phyloP scores from a whole-genome alignment of 2,329 filamentous ascomycete species.

The Fusarium sp. region DNA sequence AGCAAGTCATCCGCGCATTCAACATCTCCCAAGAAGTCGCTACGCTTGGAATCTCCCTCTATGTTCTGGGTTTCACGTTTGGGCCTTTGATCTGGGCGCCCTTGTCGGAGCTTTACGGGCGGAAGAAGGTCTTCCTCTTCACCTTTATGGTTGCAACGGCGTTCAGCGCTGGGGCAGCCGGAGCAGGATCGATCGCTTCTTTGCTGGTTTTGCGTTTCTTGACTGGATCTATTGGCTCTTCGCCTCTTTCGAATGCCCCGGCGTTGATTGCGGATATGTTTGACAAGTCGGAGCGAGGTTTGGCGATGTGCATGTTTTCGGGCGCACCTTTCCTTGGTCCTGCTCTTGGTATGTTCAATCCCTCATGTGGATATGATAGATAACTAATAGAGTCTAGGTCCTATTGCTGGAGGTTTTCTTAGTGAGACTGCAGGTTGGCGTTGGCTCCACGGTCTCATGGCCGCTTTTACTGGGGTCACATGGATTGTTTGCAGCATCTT shows the following conservation, averaged over 20 bases:
- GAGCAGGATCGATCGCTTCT: constrained; percentile 62
- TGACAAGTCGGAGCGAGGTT: constrained; percentile 56
- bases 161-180: constrained; percentile 70
- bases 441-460: constrained; percentile 51
- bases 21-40: constrained; percentile 59
- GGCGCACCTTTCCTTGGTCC: constrained; percentile 53
- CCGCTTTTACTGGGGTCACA: constrained; percentile 53
- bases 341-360: not conserved
- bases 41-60: constrained; percentile 70
- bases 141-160: constrained; percentile 65
- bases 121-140: constrained; percentile 65
- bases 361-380: rapidly evolving
- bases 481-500: constrained; percentile 52
- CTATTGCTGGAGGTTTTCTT: constrained; percentile 66
- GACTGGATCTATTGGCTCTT: not conserved
- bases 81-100: constrained; percentile 73
- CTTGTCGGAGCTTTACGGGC: constrained; percentile 69
- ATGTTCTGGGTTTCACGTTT: constrained; percentile 68
- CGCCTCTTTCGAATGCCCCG: constrained; percentile 5
- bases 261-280: constrained; percentile 44
- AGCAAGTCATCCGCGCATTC: constrained; percentile 64
- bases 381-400: constrained; percentile 44
- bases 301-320: constrained; percentile 64
- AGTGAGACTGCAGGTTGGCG: constrained; percentile 65
- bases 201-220: constrained; percentile 46